phyloP scores from a whole-genome alignment of 2,329 filamentous ascomycete genomes.

The Huntiella decipiens region DNA sequence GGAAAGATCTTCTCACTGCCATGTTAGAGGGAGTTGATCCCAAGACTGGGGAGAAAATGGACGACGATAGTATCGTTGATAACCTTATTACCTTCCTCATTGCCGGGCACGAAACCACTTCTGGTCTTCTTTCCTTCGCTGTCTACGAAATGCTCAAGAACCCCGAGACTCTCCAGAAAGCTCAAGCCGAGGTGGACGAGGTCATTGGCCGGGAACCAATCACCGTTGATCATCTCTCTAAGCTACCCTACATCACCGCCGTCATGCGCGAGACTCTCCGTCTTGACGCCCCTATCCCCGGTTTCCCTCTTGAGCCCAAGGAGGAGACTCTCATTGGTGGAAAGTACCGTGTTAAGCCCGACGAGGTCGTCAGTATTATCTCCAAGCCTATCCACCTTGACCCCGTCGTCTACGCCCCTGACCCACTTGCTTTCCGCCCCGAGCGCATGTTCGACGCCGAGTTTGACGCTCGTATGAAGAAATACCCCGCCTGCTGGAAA shows the following conservation, averaged over 20 bases:
- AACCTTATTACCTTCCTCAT: conserved; percentile 59
- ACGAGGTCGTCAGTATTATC: conserved; percentile 29
- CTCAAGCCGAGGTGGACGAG: conserved; percentile 47
- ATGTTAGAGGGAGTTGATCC: conserved; percentile 52
- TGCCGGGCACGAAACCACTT: conserved; percentile 54
- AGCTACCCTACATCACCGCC: conserved; percentile 47
- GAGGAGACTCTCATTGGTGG: conserved; percentile 37
- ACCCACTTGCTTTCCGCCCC: conserved; percentile 46
- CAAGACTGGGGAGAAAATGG: conserved; percentile 45
- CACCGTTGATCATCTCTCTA: conserved; percentile 39
- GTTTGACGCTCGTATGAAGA: conserved; percentile 40
- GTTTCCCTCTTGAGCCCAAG: conserved; percentile 33
- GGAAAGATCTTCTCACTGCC: conserved; percentile 48
- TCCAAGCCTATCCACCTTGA: conserved; percentile 40
- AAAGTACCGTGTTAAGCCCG: conserved; percentile 38
- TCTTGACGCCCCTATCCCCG: conserved; percentile 22
- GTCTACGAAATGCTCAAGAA: conserved; percentile 47
- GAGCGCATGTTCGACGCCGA: conserved; percentile 54
- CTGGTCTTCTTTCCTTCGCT: conserved; percentile 44
- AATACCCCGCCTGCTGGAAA: conserved; percentile 47
- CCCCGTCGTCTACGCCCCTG: conserved; percentile 43
- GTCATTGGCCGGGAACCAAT: conserved; percentile 42
- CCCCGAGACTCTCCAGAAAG: conserved; percentile 37
- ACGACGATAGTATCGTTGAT: conserved; percentile 42
- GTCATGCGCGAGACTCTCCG: conserved; percentile 48